Conservation (phyloP, 352 stramenopile species). For the Phytophthora palmivora region DNA sequence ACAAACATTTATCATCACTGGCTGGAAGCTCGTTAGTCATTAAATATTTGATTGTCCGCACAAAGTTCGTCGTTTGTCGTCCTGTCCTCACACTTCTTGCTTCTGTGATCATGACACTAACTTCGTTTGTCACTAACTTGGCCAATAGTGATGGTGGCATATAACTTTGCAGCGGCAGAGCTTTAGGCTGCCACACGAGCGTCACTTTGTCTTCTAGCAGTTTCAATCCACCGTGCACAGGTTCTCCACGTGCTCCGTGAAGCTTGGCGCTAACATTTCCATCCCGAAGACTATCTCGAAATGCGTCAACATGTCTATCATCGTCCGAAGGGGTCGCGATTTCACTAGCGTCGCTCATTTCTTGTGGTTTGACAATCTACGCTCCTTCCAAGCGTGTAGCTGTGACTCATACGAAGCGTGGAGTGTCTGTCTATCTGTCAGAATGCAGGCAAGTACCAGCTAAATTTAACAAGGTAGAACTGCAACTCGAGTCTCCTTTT, state of each 20-base stretch:
- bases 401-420: conserved; percentile 16
- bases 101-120: conserved; percentile 49
- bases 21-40: conserved; percentile 44
- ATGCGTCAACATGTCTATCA: conserved; percentile 38
- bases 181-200: conserved; percentile 61
- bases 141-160: conserved; percentile 23
- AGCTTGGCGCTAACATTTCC: conserved; percentile 51
- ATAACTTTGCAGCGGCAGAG: conserved; percentile 18
- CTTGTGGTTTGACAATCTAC: background rate
- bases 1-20: conserved; percentile 78
- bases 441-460: background rate
- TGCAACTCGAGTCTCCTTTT: background rate
- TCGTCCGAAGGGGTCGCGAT: conserved; percentile 18
- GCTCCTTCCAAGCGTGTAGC: conserved; percentile 4
- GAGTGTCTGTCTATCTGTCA: conserved; percentile 8
- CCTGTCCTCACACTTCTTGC: conserved; percentile 69
- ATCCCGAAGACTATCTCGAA: conserved; percentile 74
- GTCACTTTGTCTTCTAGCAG: conserved; percentile 72
- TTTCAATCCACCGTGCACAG: conserved; percentile 58
- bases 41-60: conserved; percentile 87
- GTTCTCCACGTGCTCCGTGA: conserved; percentile 59
- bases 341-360: conserved; percentile 22
- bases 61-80: conserved; percentile 80
- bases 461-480: conserved; percentile 22
- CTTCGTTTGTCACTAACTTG: conserved; percentile 31